phyloP scores from a whole-genome alignment of 2,329 filamentous ascomycete genomes.

The Cladosporium austrohemisphaericum region DNA sequence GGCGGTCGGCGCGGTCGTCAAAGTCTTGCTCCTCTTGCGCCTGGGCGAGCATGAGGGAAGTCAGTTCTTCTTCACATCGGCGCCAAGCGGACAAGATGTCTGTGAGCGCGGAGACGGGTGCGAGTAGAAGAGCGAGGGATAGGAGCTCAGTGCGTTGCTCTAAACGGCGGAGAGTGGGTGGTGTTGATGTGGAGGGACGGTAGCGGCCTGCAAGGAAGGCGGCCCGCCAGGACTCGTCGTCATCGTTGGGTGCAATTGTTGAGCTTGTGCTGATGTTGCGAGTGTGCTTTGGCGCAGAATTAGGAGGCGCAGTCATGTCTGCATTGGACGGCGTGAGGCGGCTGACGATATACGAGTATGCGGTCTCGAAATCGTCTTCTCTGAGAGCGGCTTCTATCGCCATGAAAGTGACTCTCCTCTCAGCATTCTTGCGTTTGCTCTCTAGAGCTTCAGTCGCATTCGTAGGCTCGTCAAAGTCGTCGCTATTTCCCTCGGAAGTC shows the following conservation, averaged over 20 bases:
- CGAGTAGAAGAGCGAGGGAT: conserved; percentile 69
- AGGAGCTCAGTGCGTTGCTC: conserved; percentile 80
- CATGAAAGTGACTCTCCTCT: conserved; percentile 71
- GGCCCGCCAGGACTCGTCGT: conserved; percentile 74
- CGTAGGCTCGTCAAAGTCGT: conserved; percentile 29
- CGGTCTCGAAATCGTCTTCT: conserved; percentile 80
- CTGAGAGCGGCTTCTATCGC: conserved; percentile 72
- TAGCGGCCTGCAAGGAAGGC: conserved; percentile 76
- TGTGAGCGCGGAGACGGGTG: conserved; percentile 65
- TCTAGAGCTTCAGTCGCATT: conserved; percentile 17
- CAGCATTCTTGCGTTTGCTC: conserved; percentile 39
- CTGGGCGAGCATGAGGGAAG: conserved; percentile 62
- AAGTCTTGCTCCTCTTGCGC: conserved; percentile 66
- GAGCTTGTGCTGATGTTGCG: conserved; percentile 24
- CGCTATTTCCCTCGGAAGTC: conserved; percentile 27
- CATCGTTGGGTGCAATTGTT: conserved; percentile 35
- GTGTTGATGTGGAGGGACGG: conserved; percentile 46
- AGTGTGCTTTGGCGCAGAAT: conserved; percentile 11
- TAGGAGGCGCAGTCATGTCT: conserved; percentile 21
- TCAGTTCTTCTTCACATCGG: conserved; percentile 73
- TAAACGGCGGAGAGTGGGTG: conserved; percentile 62
- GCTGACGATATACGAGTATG: conserved; percentile 77
- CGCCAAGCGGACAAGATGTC: conserved; percentile 73
- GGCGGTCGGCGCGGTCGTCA: conserved; percentile 61
- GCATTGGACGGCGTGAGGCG: conserved; percentile 49